A percentile compares a stretch with the other conserved stretches of the same genome.
Evolutionary conservation across 2,329 filamentous ascomycete genomes (phyloP).

Genomic region (Aspergillus phoenicis): DNA sequence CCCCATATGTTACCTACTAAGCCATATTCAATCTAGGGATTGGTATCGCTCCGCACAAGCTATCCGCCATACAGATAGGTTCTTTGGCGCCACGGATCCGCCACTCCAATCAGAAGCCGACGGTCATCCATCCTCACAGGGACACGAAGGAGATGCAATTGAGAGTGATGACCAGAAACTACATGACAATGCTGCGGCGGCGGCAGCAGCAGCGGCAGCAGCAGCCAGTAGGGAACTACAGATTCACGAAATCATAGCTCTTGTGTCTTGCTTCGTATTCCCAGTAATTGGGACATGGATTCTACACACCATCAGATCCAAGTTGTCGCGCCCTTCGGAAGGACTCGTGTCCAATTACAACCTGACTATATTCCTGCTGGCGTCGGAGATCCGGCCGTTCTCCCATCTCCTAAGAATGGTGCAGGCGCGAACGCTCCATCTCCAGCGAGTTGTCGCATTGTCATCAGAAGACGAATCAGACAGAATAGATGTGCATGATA

Average conservation of each 20-base stretch:
- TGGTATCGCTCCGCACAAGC: constrained; percentile 75
- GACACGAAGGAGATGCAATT: constrained; percentile 5
- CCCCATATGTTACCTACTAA: constrained; percentile 10
- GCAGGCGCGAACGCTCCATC: constrained; percentile 74
- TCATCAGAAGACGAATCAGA: constrained; percentile 36
- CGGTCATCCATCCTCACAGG: constrained; percentile 18
- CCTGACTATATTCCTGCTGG: constrained; percentile 83
- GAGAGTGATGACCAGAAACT: constrained; percentile 10
- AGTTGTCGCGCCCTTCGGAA: constrained; percentile 80
- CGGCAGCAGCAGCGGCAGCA: constrained; percentile 49
- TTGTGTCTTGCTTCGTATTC: constrained; percentile 76
- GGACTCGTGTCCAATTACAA: constrained; percentile 91
- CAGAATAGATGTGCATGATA: constrained; percentile 51
- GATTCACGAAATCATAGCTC: constrained; percentile 71
- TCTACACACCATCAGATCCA: constrained; percentile 76
- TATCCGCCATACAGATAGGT: constrained; percentile 52
- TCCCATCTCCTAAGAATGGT: constrained; percentile 81
- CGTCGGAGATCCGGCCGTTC: constrained; percentile 80
- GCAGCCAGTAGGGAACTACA: constrained; percentile 66
- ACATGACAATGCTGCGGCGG: constrained; percentile 24
- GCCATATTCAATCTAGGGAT: constrained; percentile 50
- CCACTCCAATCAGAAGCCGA: constrained; percentile 32
- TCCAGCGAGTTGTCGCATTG: constrained; percentile 69
- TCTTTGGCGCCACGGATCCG: constrained; percentile 23
- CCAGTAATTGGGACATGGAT: constrained; percentile 80